Base-by-base conservation (phyloP, 768 basidiomycete species). In the Glaciozyma antarctica region DNA sequence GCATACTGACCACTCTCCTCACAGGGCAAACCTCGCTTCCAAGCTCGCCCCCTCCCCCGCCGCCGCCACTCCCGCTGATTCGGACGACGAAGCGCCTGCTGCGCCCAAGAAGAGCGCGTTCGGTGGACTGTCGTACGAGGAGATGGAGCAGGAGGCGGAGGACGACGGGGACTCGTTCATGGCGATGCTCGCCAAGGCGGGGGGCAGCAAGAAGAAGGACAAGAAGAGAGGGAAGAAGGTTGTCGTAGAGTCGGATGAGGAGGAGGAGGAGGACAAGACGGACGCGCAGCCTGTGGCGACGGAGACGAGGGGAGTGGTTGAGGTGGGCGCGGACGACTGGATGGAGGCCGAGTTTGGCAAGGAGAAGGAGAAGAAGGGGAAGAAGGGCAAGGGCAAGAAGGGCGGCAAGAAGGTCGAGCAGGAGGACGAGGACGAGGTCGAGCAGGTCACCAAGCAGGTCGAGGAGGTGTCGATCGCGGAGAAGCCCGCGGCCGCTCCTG, bases 301-400 rank as follows among this genome's bases (percentile, higher is more conserved):
- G 19, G 64, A 64, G 7, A 60, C 68, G 43, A 43, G 64, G 21
- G 59, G 59, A 5, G 60, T 53, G 3, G 61, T 82, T 22, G 80
- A 83, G 62, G 80, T 82, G 58, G 83, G 83, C 24, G 84, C 86
- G n/a, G 86, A 87, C 52, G 86, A 86, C 71, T 79, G 85, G 67
- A 84, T 85, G 26, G 85, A 88, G 72, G 85, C 85, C 66, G 87
- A 88, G 75, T 86, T 84, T 81, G 85, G 82, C 15, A 81, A 81
- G n/a, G 81, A 81, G 45, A 83, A 84, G 72, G 81, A 80, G 38
- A 78, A 78, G 71, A 58, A 58, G 32, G 60, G 82, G 80, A 64
- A 66, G 72, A 64, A 84, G 85, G 74, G 24, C 38, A 58, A 41
- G 34, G 26, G 30, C 54, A 83, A 83, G 77, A 83, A 83, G 74